Percentiles rank a stretch among this genome's conserved stretches.
Conservation (phyloP, 805 yeast species). For the Cephaloascus fragrans region DNA sequence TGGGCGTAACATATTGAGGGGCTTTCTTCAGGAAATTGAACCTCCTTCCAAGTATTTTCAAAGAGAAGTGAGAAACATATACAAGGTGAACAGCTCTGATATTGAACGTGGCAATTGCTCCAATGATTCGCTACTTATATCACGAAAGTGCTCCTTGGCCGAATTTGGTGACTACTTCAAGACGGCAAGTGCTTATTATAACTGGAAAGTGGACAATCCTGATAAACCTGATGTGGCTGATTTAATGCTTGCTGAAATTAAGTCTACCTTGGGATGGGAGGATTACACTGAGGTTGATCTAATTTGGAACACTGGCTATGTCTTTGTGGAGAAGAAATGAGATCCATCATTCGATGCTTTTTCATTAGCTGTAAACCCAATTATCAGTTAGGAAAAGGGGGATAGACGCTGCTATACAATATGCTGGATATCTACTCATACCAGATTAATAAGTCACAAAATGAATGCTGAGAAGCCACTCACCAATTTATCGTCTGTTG, state of each 20-base stretch:
- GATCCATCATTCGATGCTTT: too few species aligned
- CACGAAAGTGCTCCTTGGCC: conserved; percentile 12
- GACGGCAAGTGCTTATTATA: conserved; percentile 69
- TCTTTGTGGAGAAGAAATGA: conserved; percentile 33
- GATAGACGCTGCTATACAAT: too few species aligned
- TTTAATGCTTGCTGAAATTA: conserved; percentile 21
- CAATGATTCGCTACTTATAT: neutral
- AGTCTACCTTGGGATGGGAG: conserved; percentile 35
- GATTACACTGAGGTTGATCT: conserved; percentile 25
- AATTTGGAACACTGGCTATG: conserved; percentile 43
- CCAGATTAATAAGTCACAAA: too few species aligned
- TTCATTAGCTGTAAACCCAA: too few species aligned
- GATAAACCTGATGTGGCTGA: conserved; percentile 24
- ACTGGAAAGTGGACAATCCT: conserved; percentile 33
- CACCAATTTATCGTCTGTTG: too few species aligned
- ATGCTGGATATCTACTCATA: too few species aligned
- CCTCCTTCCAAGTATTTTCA: conserved; percentile 31
- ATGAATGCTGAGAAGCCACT: too few species aligned
- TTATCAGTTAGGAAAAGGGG: too few species aligned
- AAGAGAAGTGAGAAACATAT: conserved; percentile 12
- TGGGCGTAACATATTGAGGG: conserved; percentile 50
- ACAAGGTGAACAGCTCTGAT: conserved; percentile 2
- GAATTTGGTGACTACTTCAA: conserved; percentile 42
- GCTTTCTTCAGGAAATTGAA: conserved; percentile 29
- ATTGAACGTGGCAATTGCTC: too few species aligned